Evolutionary conservation across 148 eudicot species (phyloP), one percentile per base, ranked within the genome.

Genomic region (Camellia lanceoleosa): DNA sequence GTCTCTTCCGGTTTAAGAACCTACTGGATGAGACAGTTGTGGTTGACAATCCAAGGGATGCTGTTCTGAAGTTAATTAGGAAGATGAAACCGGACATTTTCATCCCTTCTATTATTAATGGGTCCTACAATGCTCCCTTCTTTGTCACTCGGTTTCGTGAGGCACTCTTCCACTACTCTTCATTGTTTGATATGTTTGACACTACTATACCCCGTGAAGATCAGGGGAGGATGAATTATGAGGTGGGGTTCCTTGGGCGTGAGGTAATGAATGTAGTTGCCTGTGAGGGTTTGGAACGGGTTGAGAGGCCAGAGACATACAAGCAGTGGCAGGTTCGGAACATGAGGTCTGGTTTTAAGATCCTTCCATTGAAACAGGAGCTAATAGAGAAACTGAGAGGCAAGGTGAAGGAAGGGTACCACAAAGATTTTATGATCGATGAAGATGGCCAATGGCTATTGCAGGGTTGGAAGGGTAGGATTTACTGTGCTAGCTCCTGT

Each of bases 241-340:
- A 93, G 81, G 82, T 82, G 77, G 95, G 90, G 81, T 90, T 93
- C 75, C 87, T 38, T 64, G 92, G 97, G 44, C 89, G 88, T 5
- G 93, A 89, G 73, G 88, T 87, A 38, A 90, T 93, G 82, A 93
- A 91, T 77, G 88, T 93, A 49, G 87, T 91, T 76, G 95, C 97
- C 4, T 93, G 97, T 76, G 97, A 93, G 87, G 95, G 95, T n/a
- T 82, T 87, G 11, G 91, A 87, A 80, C 85, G 94, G 83, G 87
- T 91, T 19, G 92, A 88, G 80, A 89, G 97, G 79, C 94, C 97
- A 0, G 94, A 92, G 84, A 89, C 93, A 3, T 90, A 90, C 80
- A 93, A 89, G 87, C 97, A 91, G 76, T 93, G 97, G 97, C 93
- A 93, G 65, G 84, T 76, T 7, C 88, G 97, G 56, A 85, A 55